Evolutionary conservation across 73 alveolate genomes (phyloP).

Genomic region (Paramecium biaurelia): DNA sequence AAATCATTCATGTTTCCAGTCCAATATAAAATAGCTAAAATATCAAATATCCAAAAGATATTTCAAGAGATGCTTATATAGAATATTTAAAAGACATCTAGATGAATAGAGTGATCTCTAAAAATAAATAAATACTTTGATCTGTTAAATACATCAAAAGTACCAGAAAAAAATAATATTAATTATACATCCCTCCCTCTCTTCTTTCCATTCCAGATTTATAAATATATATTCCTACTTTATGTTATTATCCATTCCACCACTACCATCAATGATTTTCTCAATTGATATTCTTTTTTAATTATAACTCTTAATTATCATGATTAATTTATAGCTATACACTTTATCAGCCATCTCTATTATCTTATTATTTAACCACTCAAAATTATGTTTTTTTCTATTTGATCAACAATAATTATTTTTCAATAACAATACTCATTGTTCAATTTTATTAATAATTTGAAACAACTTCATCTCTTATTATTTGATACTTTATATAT

Average conservation of each 20-base stretch:
- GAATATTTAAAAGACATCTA: not conserved
- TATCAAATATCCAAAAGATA: not conserved
- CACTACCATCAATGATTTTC: no score
- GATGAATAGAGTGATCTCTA: not conserved
- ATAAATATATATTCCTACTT: not conserved
- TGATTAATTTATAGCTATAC: constrained; percentile 35
- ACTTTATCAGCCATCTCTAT: not conserved
- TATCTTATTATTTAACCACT: not conserved
- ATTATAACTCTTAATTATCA: constrained; percentile 69
- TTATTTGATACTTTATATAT: no score
- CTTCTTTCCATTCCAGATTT: not conserved
- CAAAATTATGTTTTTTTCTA: no score
- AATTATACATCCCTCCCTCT: not conserved
- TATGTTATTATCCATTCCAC: constrained; percentile 10
- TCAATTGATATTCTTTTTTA: no score
- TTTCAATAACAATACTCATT: not conserved
- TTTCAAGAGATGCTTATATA: not conserved
- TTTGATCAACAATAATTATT: no score
- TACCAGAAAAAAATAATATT: not conserved
- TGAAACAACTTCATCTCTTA: not conserved
- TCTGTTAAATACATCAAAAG: not conserved
- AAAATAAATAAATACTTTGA: not conserved
- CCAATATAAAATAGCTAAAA: not conserved
- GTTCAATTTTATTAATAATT: no score
- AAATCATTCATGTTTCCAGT: not conserved